phyloP scores from a whole-genome alignment of 257 asterid species.

The Lycium ferocissimum region DNA sequence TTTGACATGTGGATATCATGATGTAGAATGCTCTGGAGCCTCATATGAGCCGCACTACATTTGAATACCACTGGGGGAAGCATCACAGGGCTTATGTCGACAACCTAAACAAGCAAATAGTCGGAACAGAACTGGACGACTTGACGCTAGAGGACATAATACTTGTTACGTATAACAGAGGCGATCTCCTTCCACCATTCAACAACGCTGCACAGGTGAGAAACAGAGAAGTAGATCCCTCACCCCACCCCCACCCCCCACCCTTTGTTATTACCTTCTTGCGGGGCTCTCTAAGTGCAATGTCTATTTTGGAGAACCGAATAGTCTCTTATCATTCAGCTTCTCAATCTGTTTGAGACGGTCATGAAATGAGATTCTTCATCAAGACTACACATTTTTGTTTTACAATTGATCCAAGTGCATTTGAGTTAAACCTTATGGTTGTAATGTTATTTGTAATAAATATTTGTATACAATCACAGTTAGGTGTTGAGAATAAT shows the following conservation, averaged over 20 bases:
- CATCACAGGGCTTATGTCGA: conserved; percentile 91
- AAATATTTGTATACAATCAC: not conserved
- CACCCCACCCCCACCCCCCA: not conserved
- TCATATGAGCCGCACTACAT: conserved; percentile 82
- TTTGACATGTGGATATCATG: conserved; percentile 28
- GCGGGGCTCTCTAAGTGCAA: not conserved
- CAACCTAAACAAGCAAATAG: conserved; percentile 92
- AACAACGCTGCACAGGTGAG: conserved; percentile 97
- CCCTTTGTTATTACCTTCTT: not conserved
- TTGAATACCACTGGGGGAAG: conserved; percentile 98
- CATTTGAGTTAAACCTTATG: not conserved
- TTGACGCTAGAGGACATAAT: conserved; percentile 71
- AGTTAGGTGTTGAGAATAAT: not conserved
- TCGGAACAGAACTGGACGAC: conserved; percentile 75
- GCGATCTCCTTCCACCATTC: conserved; percentile 86
- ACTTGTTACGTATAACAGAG: conserved; percentile 74
- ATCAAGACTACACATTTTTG: conserved; percentile 4
- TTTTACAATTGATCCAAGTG: conserved; percentile 6
- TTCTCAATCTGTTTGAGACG: conserved; percentile 20
- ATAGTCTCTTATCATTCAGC: not conserved
- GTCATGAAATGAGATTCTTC: conserved; percentile 5
- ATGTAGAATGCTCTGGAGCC: conserved; percentile 91
- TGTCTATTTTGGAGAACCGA: not conserved
- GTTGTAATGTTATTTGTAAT: not conserved
- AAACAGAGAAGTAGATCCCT: conserved; percentile 3